Evolutionary conservation across 805 yeast species (phyloP).

Genomic region (Nakazawaea wyomingensis): DNA sequence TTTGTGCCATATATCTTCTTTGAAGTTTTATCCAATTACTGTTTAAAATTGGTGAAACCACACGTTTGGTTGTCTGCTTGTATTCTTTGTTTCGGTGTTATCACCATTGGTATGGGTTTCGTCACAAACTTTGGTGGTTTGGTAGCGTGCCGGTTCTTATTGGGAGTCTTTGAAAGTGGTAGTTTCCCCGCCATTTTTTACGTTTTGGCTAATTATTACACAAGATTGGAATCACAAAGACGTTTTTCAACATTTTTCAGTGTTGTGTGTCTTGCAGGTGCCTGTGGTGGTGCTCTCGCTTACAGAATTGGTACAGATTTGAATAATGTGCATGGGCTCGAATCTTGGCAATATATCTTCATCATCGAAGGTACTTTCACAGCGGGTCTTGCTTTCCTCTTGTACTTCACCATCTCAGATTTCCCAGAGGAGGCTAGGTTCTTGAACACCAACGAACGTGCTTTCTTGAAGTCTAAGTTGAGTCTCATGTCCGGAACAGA

Average conservation of each 20-base stretch:
- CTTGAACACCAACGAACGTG: conserved; percentile 34
- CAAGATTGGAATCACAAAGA: conserved; percentile 35
- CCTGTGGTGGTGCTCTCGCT: conserved; percentile 46
- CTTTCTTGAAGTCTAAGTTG: conserved; percentile 45
- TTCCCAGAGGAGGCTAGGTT: conserved; percentile 41
- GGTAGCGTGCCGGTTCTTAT: conserved; percentile 35
- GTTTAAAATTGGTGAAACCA: conserved; percentile 34
- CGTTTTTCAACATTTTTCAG: conserved; percentile 35
- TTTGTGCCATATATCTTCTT: conserved; percentile 25
- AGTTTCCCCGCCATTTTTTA: conserved; percentile 42
- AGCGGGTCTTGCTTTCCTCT: conserved; percentile 23
- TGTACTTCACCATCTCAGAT: conserved; percentile 42
- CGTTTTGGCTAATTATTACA: conserved; percentile 37
- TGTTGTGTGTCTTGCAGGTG: conserved; percentile 44
- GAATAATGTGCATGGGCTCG: conserved; percentile 31
- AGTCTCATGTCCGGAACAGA: conserved; percentile 36
- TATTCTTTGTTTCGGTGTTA: conserved; percentile 34
- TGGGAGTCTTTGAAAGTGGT: conserved; percentile 40
- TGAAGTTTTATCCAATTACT: conserved; percentile 29
- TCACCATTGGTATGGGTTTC: conserved; percentile 39
- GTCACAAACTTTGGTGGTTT: conserved; percentile 33
- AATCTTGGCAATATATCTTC: conserved; percentile 48
- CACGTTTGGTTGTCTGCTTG: conserved; percentile 35
- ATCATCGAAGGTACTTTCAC: conserved; percentile 41
- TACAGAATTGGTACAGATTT: conserved; percentile 36